Base-by-base conservation (phyloP, 1,139 yeast species). In the Tardiomyces blankii region DNA sequence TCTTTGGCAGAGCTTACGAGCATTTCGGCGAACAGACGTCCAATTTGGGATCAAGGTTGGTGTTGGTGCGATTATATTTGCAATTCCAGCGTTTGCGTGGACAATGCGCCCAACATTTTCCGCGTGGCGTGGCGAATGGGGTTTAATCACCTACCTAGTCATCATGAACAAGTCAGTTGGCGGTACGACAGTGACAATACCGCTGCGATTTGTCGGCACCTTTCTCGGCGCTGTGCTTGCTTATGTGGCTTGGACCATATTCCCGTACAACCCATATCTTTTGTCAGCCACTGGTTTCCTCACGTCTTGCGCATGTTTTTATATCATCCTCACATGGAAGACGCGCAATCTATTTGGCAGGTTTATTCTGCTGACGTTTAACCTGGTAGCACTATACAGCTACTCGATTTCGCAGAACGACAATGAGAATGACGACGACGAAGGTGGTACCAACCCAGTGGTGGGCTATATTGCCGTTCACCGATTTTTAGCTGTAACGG, bases 151-250 rank as follows among this genome's bases (percentile, higher is more conserved):
- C 0, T 86, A 79, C 57, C 79, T 86, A 54, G 82, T 86, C 47
- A 83, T 86, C 70, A 84, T 85, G 91, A 83, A 81, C 57, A 84
- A 84, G 58, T 81, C 89, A 0, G 68, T 84, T n/a, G 95, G 95
- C 13, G 94, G 94, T 0, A 86, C 95, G 0, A 74, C 85, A 14
- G 78, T 80, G 77, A 82, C 93, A 0, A 79, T 82, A 1, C 80
- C 82, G 52, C 80, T 84, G 77, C 70, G 95, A 51, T 71, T 85
- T 46, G 54, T 80, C 16, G 95, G 95, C 0, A 85, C 94, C 0
- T 77, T 80, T 51, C 47, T 82, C 11, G 95, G 95, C 0, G 84
- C 89, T 1, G 52, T 69, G 13, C 54, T 70, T 6, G 94, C 94
- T 0, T 79, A 70, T 54, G 13, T 69, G 1, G 68, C 75, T 6